Evolutionary conservation across 257 asterid species (phyloP).

Genomic region (Solanum clarkiae): DNA sequence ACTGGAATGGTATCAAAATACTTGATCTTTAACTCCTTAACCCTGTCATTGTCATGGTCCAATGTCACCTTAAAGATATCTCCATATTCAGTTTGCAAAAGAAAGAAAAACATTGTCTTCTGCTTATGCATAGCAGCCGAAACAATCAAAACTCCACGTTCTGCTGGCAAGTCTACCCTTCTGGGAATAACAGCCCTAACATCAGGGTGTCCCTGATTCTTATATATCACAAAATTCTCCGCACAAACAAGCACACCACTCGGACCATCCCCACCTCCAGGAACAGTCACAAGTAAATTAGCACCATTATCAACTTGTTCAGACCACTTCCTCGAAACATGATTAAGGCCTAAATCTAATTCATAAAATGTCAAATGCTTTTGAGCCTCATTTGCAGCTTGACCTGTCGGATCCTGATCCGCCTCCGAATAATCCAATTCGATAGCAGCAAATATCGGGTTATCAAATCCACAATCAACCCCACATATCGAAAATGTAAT

Average conservation of each 20-base stretch:
- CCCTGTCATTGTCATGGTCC: constrained; percentile 80
- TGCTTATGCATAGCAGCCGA: constrained; percentile 95
- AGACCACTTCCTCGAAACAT: constrained; percentile 95
- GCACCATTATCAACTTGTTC: constrained; percentile 98
- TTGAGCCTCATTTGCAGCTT: constrained; percentile 83
- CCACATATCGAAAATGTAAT: constrained; percentile 63
- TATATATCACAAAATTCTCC: constrained; percentile 90
- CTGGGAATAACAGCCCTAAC: constrained; percentile 94
- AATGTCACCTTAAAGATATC: constrained; percentile 79
- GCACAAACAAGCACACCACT: constrained; percentile 99
- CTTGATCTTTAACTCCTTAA: constrained; percentile 78
- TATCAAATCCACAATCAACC: constrained; percentile 95
- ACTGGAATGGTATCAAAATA: constrained; percentile 97
- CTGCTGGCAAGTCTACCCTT: constrained; percentile 89
- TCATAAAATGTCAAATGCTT: constrained; percentile 90
- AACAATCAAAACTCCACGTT: constrained; percentile 91
- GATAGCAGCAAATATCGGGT: constrained; percentile 91
- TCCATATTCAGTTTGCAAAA: constrained; percentile 96
- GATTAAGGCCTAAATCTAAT: constrained; percentile 93
- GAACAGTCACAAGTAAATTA: constrained; percentile 91
- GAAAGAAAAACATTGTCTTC: constrained; percentile 94
- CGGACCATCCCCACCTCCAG: constrained; percentile 99
- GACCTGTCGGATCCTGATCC: constrained; percentile 96
- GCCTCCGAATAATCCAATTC: constrained; percentile 96
- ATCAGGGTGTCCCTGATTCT: constrained; percentile 94